These are phyloP conservation scores for Solanum neorickii DNA, from an alignment of 257 asterid genomes.

Conservation along the genomic window DNA sequence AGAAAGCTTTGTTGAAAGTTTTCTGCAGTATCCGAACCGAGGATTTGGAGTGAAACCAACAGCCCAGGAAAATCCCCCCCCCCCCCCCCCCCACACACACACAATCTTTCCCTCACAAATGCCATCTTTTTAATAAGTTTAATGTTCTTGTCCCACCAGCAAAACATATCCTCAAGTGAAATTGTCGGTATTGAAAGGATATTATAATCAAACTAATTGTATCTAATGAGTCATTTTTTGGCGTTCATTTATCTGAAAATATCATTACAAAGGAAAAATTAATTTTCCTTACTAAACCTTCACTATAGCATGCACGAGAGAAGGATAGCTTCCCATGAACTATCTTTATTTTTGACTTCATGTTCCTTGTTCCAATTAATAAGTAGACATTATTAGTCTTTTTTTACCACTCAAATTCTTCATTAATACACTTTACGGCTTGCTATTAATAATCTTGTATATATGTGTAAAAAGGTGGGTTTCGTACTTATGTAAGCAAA, in stretches of 20 bases:
- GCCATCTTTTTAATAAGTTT: conserved; percentile 8
- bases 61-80: conserved; percentile 4
- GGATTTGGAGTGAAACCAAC: conserved; percentile 12
- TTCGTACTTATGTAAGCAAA: not conserved
- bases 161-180: not conserved
- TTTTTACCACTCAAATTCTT: not conserved
- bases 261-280: not conserved
- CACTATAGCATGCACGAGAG: not conserved
- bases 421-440: not conserved
- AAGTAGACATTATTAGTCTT: not conserved
- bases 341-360: not conserved
- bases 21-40: not conserved
- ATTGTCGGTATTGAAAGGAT: not conserved
- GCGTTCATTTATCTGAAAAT: not conserved
- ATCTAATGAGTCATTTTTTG: not conserved
- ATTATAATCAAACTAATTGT: not conserved
- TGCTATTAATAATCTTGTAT: not conserved
- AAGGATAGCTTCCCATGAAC: not conserved
- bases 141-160: conserved; percentile 17
- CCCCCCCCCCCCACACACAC: not conserved
- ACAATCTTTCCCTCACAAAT: conserved; percentile 21
- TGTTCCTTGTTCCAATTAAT: not conserved
- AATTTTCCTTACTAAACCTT: not conserved
- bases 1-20: not conserved
- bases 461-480: not conserved